These are phyloP conservation scores for Entophlyctis luteolus DNA, from an alignment of 192 early-diverging fungal species.

Conservation along the genomic window DNA sequence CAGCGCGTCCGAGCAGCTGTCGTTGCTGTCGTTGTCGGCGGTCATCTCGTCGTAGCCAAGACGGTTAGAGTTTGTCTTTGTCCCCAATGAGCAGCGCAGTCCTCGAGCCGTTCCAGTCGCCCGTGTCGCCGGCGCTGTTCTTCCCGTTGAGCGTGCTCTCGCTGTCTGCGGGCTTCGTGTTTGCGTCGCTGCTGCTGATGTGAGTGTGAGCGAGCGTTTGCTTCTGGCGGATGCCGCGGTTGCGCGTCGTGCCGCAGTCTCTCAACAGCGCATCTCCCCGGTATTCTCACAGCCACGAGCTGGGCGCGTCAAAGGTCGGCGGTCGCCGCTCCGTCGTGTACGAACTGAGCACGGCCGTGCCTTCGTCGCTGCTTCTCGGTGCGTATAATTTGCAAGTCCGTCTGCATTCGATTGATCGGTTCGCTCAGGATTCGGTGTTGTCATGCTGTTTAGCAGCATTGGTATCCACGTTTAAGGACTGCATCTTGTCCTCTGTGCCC, in stretches of 20 bases:
- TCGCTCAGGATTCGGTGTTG: constrained; percentile 23
- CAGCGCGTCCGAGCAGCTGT: neutral
- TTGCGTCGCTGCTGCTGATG: constrained; percentile 30
- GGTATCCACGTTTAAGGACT: constrained; percentile 30
- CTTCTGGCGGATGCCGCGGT: neutral
- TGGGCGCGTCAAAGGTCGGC: neutral
- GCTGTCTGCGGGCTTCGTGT: neutral
- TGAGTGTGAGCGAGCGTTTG: neutral
- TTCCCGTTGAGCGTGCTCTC: neutral
- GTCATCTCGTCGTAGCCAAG: neutral
- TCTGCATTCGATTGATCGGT: neutral
- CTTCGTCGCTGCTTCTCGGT: constrained; percentile 21
- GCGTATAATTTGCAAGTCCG: neutral
- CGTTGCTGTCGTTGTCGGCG: neutral
- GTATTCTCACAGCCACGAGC: constrained; percentile 11
- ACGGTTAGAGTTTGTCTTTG: no score
- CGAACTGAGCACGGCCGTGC: constrained; percentile 13
- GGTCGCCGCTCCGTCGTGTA: neutral
- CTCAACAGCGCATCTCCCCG: neutral
- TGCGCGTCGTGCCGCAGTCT: neutral
- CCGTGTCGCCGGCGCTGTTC: constrained; percentile 15
- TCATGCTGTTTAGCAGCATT: constrained; percentile 28
- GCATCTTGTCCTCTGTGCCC: neutral
- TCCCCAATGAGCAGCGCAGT: no score
- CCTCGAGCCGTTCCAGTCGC: constrained; percentile 3